Conservation (phyloP, 2,329 filamentous ascomycete genomes). For the Penicillium carneum region DNA sequence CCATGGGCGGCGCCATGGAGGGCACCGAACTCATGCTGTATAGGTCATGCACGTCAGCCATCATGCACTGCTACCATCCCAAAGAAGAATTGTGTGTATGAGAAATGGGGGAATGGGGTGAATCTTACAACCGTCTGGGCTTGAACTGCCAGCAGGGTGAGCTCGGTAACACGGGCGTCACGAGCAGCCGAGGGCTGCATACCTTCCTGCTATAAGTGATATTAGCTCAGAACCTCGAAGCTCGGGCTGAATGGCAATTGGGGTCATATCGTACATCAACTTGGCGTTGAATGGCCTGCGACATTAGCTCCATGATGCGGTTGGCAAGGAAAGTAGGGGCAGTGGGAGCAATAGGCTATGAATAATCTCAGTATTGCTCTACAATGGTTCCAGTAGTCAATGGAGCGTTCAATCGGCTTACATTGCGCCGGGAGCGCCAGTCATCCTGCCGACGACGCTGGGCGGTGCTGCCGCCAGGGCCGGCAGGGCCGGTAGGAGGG, state of each 20-base stretch:
- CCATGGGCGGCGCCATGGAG: not conserved
- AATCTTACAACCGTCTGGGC: not conserved
- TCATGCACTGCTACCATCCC: not conserved
- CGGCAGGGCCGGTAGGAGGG: not conserved
- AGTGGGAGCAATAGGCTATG: not conserved
- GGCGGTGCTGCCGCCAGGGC: not conserved
- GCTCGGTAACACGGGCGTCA: not conserved
- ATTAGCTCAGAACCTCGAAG: not conserved
- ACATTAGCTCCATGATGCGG: not conserved
- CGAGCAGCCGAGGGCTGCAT: not conserved
- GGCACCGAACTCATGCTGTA: not conserved
- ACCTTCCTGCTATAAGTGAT: not conserved
- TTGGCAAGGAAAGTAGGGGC: not conserved
- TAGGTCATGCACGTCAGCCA: not conserved
- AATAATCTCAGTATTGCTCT: not conserved
- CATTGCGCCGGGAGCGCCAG: not conserved
- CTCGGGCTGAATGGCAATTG: not conserved
- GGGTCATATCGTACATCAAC: not conserved
- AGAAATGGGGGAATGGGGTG: not conserved
- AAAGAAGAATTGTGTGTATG: not conserved
- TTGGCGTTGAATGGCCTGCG: not conserved
- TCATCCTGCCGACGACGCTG: not conserved
- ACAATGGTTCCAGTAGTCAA: not conserved
- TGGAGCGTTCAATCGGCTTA: not conserved
- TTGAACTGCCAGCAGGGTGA: not conserved